Conservation (phyloP, 208 protist species). For the Phytomonas serpens region DNA sequence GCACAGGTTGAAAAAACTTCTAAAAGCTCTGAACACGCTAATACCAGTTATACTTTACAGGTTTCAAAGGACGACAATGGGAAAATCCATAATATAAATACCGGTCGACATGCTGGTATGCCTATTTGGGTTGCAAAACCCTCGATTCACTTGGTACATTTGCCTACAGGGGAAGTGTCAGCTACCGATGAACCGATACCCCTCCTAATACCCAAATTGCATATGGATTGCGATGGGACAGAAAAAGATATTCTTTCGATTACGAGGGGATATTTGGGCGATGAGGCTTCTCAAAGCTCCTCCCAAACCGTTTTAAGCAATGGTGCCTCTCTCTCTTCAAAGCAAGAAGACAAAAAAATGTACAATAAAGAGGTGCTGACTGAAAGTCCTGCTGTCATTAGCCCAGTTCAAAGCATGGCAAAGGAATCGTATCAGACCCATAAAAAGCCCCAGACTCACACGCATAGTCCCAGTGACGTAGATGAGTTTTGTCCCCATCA, state of each 20-base stretch:
- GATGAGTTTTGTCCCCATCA: not conserved
- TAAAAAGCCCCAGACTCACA: not conserved
- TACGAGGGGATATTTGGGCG: not conserved
- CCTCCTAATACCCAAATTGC: not conserved
- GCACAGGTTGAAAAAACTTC: not conserved
- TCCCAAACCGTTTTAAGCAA: not conserved
- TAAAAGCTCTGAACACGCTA: not conserved
- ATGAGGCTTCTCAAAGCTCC: not conserved
- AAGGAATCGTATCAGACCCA: not conserved
- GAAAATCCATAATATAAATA: not conserved
- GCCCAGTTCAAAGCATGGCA: not conserved
- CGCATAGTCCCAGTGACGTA: not conserved
- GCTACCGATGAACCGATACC: not conserved
- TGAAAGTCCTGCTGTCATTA: not conserved
- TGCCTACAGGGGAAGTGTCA: not conserved
- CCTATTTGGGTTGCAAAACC: not conserved
- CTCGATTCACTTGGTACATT: not conserved
- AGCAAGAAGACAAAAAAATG: not conserved
- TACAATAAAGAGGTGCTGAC: not conserved
- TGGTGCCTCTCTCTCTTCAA: not conserved
- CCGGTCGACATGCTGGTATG: not conserved
- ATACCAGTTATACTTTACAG: not conserved
- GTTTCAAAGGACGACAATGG: not conserved
- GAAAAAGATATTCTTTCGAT: not conserved
- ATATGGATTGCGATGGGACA: not conserved